These are phyloP conservation scores for Silene conica DNA, from an alignment of 148 eudicot species.

Conservation along the genomic window DNA sequence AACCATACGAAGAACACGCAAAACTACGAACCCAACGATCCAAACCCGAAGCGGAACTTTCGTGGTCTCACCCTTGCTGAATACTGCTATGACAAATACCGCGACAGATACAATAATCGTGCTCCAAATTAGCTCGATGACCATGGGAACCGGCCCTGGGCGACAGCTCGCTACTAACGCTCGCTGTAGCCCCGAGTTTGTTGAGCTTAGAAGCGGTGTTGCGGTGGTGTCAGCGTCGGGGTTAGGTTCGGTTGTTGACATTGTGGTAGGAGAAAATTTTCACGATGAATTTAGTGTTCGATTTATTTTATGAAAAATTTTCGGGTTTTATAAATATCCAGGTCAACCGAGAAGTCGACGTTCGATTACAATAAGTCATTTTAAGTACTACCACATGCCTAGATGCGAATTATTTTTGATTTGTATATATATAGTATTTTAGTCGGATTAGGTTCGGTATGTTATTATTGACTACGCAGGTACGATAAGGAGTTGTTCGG, in stretches of 20 bases:
- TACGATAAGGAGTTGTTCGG: too few species aligned
- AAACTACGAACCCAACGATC: slow-evolving; percentile 9
- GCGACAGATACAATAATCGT: not conserved
- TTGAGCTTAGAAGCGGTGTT: not conserved
- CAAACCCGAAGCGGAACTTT: slow-evolving; percentile 8
- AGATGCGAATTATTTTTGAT: too few species aligned
- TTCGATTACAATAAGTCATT: too few species aligned
- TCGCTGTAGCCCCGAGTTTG: not conserved
- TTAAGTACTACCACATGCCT: too few species aligned
- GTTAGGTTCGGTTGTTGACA: not conserved
- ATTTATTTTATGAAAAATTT: not conserved
- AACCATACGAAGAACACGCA: slow-evolving; percentile 1
- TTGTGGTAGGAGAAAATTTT: not conserved
- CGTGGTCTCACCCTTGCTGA: slow-evolving; percentile 3
- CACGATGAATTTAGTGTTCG: not conserved
- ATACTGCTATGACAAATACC: not conserved
- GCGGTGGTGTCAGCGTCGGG: not conserved
- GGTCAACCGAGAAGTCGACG: too few species aligned
- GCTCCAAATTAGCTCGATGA: slow-evolving; percentile 17
- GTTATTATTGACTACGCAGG: too few species aligned
- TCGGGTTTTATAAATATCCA: not conserved
- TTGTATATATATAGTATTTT: too few species aligned
- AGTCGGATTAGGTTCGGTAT: too few species aligned
- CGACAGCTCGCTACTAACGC: not conserved
- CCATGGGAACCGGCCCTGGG: not conserved